Evolutionary conservation across 2,329 filamentous ascomycete species (phyloP).

Genomic region (Byssochlamys sp.): DNA sequence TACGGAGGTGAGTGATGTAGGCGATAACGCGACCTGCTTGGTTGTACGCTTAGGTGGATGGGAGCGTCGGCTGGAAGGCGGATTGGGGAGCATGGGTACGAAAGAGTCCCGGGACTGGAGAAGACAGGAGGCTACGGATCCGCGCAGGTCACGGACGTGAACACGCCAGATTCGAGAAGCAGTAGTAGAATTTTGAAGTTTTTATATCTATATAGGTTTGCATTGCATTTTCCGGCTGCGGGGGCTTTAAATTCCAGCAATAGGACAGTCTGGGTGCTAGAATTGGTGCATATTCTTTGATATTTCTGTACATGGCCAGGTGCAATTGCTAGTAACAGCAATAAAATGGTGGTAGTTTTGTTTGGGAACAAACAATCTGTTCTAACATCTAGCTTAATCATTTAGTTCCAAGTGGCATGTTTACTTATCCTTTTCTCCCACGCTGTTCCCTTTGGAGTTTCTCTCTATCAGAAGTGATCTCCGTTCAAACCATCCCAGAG

Average conservation of each 20-base stretch:
- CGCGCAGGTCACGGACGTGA: conserved; percentile 55
- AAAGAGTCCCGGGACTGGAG: conserved; percentile 84
- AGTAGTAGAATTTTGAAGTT: conserved; percentile 3
- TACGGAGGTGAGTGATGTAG: conserved; percentile 64
- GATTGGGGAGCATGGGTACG: conserved; percentile 77
- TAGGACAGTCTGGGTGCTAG: not conserved
- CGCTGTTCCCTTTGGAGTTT: no score
- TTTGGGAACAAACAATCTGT: no score
- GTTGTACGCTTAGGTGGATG: conserved; percentile 56
- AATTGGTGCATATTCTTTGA: not conserved
- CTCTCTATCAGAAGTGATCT: no score
- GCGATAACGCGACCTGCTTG: conserved; percentile 56
- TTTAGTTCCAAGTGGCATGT: no score
- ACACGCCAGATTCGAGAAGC: conserved; percentile 3
- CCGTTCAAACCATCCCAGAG: no score
- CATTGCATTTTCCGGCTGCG: not conserved
- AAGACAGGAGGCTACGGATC: conserved; percentile 69
- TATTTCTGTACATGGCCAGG: not conserved
- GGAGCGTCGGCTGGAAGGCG: conserved; percentile 63
- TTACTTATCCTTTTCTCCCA: no score
- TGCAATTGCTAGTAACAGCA: not conserved
- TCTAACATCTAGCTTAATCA: no score
- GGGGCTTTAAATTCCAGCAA: not conserved
- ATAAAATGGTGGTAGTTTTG: no score
- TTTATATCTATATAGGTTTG: conserved; percentile 7